Base-by-base conservation (phyloP, 495 filamentous ascomycete genomes). In the Penicillium longicatenatum region DNA sequence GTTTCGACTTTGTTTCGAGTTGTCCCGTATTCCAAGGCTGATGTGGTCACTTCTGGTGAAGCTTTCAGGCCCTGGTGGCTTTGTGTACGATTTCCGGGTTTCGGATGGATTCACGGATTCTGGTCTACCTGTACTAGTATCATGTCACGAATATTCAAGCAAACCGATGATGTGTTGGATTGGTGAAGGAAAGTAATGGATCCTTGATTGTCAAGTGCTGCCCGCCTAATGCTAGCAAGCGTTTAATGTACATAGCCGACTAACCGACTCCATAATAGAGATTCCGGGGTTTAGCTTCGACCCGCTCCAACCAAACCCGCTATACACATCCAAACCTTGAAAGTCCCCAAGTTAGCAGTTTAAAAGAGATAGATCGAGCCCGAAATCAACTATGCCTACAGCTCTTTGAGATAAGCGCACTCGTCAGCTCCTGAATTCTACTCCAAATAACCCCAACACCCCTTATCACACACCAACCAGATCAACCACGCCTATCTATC, bases 391-490 rank as follows among this genome's bases (percentile, higher is more conserved):
- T n/a, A n/a, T n/a, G n/a, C n/a, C n/a, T n/a, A n/a, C 26, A 26
- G 26, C 31, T 35, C n/a, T n/a, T n/a, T 10, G 14, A 39, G 37
- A 39, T 39, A 39, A 39, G 37, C 3, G 16, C 16, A 17, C n/a
- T 35, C 31, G 12, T 26, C 26, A 26, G 3, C 26, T 26, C 26
- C 26, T 26, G 26, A 4, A 26, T 0, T 17, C 16, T 39, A 39
- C 37, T 39, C 43, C 43, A 46, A 46, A 0, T 14, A 46, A 46
- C 43, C 47, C 47, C 47, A 33, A 50, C 19, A 22, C 47, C 22
- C 20, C 43, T 46, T 46, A 46, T 46, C 43, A 46, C 43, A 46
- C 43, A 46, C 57, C 57, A 60, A 60, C 57, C 57, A 21, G 45
- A 60, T 50, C 33, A 12, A 29, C 14, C 14, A 54, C 26, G 17